Percentiles rank a stretch among this genome's conserved stretches.
Evolutionary conservation across 306 rosid genomes (phyloP).

Genomic region (Malus asiatica): DNA sequence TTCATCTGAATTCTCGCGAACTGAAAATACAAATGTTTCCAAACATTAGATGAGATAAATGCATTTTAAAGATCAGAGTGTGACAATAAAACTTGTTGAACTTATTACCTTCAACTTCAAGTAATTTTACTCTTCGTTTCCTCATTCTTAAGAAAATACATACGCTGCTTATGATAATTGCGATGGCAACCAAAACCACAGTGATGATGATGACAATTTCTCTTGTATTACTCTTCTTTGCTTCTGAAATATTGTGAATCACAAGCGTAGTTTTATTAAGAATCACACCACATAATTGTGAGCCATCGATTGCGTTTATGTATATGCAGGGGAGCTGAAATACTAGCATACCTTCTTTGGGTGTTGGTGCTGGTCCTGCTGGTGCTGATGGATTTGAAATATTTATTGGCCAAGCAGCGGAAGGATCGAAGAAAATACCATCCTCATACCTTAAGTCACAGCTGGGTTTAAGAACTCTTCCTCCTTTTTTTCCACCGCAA

Average conservation of each 20-base stretch:
- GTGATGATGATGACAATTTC: neutral
- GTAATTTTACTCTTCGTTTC: neutral
- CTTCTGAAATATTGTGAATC: neutral
- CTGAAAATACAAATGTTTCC: neutral
- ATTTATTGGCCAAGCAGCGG: neutral
- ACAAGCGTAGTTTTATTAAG: neutral
- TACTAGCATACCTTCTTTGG: slow-evolving; percentile 12
- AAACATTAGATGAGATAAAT: neutral
- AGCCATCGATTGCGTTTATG: neutral
- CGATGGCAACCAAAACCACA: neutral
- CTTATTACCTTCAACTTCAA: neutral
- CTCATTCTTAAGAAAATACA: neutral
- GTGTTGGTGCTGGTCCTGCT: slow-evolving; percentile 1
- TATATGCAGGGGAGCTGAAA: neutral
- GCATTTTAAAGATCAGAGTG: neutral
- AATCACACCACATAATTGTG: neutral
- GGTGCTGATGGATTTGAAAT: neutral
- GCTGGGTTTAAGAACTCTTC: slow-evolving; percentile 26
- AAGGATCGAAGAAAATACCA: slow-evolving; percentile 4
- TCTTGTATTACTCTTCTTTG: neutral
- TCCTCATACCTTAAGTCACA: slow-evolving; percentile 27
- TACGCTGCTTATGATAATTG: neutral
- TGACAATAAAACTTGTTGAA: neutral
- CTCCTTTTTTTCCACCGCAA: slow-evolving; percentile 5
- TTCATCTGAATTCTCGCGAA: neutral